A percentile compares a stretch with the other conserved stretches of the same genome.
phyloP scores from a whole-genome alignment of 352 stramenopile species.

The Blastocystis sp. region DNA sequence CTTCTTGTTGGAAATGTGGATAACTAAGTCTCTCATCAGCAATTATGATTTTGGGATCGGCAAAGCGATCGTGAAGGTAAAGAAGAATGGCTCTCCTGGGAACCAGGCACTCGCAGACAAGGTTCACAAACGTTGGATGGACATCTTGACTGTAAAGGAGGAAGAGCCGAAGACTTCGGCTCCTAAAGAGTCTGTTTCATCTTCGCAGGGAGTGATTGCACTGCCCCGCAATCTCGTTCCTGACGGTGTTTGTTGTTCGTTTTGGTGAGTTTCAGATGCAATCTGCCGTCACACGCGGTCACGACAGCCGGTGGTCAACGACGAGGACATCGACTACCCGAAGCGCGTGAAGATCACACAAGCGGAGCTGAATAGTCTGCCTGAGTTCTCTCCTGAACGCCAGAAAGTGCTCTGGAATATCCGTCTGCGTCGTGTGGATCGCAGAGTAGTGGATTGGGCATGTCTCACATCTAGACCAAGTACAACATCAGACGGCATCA shows the following conservation, averaged over 20 bases:
- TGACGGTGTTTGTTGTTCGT: not conserved
- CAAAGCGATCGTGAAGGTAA: slow-evolving; percentile 40
- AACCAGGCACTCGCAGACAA: slow-evolving; percentile 7
- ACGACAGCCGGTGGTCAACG: not conserved
- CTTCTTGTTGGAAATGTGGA: slow-evolving; percentile 41
- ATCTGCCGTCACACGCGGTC: not conserved
- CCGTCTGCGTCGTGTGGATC: not conserved
- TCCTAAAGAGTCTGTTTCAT: not conserved
- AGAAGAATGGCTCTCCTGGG: not conserved
- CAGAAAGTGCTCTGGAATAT: slow-evolving; percentile 2
- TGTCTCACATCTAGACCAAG: not conserved
- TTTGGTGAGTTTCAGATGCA: not conserved
- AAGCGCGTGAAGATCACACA: not conserved
- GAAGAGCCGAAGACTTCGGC: not conserved
- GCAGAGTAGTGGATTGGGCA: not conserved
- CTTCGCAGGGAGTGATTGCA: not conserved
- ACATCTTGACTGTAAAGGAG: slow-evolving; percentile 30
- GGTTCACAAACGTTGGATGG: slow-evolving; percentile 31
- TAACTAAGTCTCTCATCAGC: slow-evolving; percentile 17
- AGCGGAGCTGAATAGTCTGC: not conserved
- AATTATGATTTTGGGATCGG: slow-evolving; percentile 41
- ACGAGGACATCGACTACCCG: slow-evolving; percentile 39
- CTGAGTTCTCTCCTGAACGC: not conserved
- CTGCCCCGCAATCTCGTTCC: not conserved
- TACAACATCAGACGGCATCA: slow-evolving; percentile 15